Conservation (phyloP, 305 asterid genomes). For the Withania somnifera region DNA sequence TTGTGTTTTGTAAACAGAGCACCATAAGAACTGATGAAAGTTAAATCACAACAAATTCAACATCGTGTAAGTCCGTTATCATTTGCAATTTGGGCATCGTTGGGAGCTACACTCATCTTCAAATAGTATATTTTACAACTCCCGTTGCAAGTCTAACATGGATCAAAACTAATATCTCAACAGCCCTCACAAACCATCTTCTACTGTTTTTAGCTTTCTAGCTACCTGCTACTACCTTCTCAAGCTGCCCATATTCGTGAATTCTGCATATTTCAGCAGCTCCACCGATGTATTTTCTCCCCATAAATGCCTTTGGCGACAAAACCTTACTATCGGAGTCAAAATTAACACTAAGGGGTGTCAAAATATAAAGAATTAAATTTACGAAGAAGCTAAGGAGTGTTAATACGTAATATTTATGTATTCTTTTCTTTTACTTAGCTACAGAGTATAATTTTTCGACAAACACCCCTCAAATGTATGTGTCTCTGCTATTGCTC, state of each 20-base stretch:
- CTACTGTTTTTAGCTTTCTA: slow-evolving; percentile 46
- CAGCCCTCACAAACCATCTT: slow-evolving; percentile 55
- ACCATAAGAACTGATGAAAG: neutral
- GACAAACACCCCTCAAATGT: too few relatives aligned
- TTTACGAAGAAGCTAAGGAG: too few relatives aligned
- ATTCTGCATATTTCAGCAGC: slow-evolving; percentile 61
- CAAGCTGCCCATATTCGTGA: slow-evolving; percentile 65
- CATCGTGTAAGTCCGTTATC: slow-evolving; percentile 76
- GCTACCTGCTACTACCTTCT: slow-evolving; percentile 41
- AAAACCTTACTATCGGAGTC: too few relatives aligned
- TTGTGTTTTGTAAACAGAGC: too few relatives aligned
- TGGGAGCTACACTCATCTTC: slow-evolving; percentile 50
- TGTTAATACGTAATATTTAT: too few relatives aligned
- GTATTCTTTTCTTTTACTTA: too few relatives aligned
- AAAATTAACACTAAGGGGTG: too few relatives aligned
- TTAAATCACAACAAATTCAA: slow-evolving; percentile 58
- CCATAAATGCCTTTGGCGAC: slow-evolving; percentile 66
- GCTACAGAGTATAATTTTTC: too few relatives aligned
- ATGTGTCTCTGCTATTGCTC: too few relatives aligned
- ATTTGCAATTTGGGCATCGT: slow-evolving; percentile 72
- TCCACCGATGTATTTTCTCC: slow-evolving; percentile 50
- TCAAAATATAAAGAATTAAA: too few relatives aligned
- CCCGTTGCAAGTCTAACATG: slow-evolving; percentile 78
- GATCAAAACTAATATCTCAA: slow-evolving; percentile 65
- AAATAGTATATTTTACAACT: slow-evolving; percentile 57